Conservation (phyloP, 2,329 filamentous ascomycete genomes). For the Geosmithia morbida region DNA sequence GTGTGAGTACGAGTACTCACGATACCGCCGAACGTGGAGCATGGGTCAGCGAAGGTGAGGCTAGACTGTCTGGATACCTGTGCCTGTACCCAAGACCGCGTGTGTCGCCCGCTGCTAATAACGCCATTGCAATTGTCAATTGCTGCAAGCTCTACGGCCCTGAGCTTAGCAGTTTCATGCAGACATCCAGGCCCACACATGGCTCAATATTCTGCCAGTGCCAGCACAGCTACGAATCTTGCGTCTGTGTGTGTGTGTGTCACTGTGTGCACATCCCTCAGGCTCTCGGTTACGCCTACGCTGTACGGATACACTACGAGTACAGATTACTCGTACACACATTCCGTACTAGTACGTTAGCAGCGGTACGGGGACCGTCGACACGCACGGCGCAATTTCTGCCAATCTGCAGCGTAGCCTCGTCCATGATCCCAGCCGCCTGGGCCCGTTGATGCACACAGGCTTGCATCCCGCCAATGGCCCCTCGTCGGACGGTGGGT, state of each 20-base stretch:
- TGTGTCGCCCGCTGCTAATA: background rate
- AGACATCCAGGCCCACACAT: no score
- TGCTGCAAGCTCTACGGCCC: background rate
- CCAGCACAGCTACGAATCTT: no score
- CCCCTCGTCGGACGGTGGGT: background rate
- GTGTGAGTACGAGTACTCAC: background rate
- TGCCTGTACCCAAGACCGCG: background rate
- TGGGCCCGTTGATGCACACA: background rate
- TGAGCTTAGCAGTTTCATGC: no score
- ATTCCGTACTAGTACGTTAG: no score
- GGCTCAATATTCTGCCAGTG: no score
- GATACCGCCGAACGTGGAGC: background rate
- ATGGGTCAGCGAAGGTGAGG: background rate
- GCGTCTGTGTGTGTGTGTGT: no score
- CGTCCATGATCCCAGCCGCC: background rate
- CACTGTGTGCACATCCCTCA: no score
- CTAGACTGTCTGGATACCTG: background rate
- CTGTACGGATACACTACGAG: no score
- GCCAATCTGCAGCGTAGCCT: background rate
- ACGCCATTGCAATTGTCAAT: background rate
- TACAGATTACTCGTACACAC: no score
- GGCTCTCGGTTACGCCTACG: no score
- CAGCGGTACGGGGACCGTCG: background rate
- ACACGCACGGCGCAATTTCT: background rate
- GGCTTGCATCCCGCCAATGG: background rate